phyloP scores from a whole-genome alignment of 1,139 yeast species.

The Yamadazyma epiphylla region DNA sequence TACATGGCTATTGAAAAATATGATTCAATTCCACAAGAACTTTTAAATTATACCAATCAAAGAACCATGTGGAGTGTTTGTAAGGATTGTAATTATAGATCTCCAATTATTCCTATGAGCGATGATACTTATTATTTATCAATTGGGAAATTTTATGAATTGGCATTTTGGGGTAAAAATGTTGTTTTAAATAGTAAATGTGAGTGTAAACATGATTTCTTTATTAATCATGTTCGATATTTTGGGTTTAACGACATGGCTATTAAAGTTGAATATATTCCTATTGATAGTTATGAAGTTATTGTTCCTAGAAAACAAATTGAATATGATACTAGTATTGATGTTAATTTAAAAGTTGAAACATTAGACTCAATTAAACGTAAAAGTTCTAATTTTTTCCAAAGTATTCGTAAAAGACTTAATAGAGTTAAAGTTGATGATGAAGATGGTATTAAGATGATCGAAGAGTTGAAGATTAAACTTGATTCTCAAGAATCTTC shows the following conservation, averaged over 20 bases:
- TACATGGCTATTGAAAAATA: slow-evolving; percentile 68
- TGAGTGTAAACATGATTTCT: slow-evolving; percentile 72
- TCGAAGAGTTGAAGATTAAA: slow-evolving; percentile 54
- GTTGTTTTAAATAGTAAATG: slow-evolving; percentile 23
- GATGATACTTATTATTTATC: slow-evolving; percentile 89
- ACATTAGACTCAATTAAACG: slow-evolving; percentile 51
- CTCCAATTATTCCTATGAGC: slow-evolving; percentile 84
- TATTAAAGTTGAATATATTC: slow-evolving; percentile 72
- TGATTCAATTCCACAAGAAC: slow-evolving; percentile 53
- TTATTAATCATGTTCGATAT: slow-evolving; percentile 75
- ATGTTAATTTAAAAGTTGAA: slow-evolving; percentile 65
- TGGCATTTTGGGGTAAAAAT: slow-evolving; percentile 72
- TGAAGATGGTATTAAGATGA: slow-evolving; percentile 60
- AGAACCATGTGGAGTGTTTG: slow-evolving; percentile 93
- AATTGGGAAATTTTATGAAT: slow-evolving; percentile 87
- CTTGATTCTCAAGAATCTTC: slow-evolving; percentile 49
- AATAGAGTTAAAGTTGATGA: slow-evolving; percentile 81
- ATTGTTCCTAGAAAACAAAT: slow-evolving; percentile 72
- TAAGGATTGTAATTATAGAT: slow-evolving; percentile 67
- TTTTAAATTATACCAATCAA: slow-evolving; percentile 44
- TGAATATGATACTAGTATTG: slow-evolving; percentile 70
- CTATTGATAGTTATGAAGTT: slow-evolving; percentile 72
- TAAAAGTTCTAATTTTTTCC: slow-evolving; percentile 61
- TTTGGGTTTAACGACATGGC: slow-evolving; percentile 82
- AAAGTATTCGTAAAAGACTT: slow-evolving; percentile 67